Conservation (phyloP, 2,329 filamentous ascomycete genomes). For the Macrophomina phaseolina region DNA sequence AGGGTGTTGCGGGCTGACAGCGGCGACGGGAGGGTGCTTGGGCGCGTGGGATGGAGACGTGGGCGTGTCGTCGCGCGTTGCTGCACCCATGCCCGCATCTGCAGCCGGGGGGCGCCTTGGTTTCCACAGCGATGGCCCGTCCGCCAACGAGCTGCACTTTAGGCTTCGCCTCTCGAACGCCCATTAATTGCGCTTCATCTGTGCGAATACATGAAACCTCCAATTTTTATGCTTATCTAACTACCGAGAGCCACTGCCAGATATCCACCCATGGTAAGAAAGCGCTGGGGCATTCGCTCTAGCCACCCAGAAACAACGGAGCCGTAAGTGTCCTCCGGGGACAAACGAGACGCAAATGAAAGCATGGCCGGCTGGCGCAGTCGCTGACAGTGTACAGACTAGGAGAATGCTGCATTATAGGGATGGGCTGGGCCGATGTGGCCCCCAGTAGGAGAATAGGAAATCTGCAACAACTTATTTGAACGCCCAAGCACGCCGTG, state of each 20-base stretch:
- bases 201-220: conserved; percentile 7
- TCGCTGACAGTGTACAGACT: conserved; percentile 20
- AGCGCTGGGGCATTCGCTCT: conserved; percentile 22
- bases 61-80: conserved; percentile 20
- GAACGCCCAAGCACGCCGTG: conserved; percentile 15
- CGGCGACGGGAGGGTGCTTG: conserved; percentile 1
- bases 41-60: conserved; percentile 6
- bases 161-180: neutral
- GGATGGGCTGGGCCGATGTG: conserved; percentile 14
- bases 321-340: conserved; percentile 7
- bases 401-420: conserved; percentile 23
- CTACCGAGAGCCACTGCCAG: conserved; percentile 24
- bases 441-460: conserved; percentile 7
- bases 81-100: neutral
- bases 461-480: conserved; percentile 4
- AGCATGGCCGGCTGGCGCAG: conserved; percentile 1
- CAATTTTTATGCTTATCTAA: conserved; percentile 21
- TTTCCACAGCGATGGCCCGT: conserved; percentile 21
- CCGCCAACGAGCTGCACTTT: neutral
- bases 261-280: conserved; percentile 18
- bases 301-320: conserved; percentile 15
- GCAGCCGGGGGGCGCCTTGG: conserved; percentile 1
- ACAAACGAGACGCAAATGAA: conserved; percentile 17
- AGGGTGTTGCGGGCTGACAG: conserved; percentile 2
- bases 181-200: neutral